Evolutionary conservation across 1,284 basidiomycete species (phyloP).

Genomic region (Earliella scabrosa): DNA sequence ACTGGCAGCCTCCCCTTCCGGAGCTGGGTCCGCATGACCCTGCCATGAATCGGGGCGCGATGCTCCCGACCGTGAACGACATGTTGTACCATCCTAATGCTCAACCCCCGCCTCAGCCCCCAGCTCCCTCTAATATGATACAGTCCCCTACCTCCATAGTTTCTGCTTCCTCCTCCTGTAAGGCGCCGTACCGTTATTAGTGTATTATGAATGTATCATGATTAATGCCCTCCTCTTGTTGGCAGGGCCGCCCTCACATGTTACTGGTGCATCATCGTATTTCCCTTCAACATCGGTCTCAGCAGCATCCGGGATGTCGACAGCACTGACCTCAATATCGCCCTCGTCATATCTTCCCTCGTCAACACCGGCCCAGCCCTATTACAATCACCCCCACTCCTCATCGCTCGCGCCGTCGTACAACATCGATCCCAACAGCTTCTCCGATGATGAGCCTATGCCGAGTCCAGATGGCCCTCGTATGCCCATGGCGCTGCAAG

Average conservation of each 20-base stretch:
- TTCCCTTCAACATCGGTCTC: constrained; percentile 19
- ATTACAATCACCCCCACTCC: constrained; percentile 24
- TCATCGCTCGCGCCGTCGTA: constrained; percentile 32
- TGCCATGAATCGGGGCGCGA: constrained; percentile 38
- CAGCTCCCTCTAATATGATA: constrained; percentile 40
- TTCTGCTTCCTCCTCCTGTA: constrained; percentile 51
- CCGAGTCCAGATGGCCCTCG: constrained; percentile 16
- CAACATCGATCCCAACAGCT: constrained; percentile 21
- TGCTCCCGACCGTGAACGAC: constrained; percentile 41
- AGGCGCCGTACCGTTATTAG: constrained; percentile 73
- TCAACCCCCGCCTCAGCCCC: constrained; percentile 31
- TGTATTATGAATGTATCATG: constrained; percentile 69
- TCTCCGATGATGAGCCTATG: constrained; percentile 26
- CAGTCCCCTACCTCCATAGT: constrained; percentile 40
- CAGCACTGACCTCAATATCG: constrained; percentile 20
- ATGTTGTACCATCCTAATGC: constrained; percentile 41
- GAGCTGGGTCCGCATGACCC: constrained; percentile 42
- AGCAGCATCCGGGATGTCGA: constrained; percentile 17
- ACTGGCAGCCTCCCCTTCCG: constrained; percentile 40
- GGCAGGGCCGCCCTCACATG: constrained; percentile 49
- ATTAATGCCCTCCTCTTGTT: constrained; percentile 67
- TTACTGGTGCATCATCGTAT: constrained; percentile 27
- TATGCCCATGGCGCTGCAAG: constrained; percentile 26
- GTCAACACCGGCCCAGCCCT: constrained; percentile 2
- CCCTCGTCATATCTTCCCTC: constrained; percentile 17